These are phyloP conservation scores for Fusarium protoensiforme DNA, from an alignment of 2,329 filamentous ascomycete genomes.

Conservation along the genomic window DNA sequence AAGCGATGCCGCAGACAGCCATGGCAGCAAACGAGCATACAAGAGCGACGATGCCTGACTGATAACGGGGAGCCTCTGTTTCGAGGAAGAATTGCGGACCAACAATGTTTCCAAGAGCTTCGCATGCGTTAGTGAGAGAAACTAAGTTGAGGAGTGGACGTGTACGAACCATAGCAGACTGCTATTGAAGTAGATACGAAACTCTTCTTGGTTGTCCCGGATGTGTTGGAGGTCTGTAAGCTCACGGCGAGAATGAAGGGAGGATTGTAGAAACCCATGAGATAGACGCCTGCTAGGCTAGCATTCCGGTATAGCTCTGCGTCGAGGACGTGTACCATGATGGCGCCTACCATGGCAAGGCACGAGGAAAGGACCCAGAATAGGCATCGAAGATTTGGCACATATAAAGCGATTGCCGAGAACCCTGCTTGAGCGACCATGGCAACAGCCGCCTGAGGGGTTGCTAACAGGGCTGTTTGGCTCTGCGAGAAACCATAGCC, in stretches of 20 bases:
- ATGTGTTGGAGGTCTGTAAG: constrained; percentile 44
- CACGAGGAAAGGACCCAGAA: constrained; percentile 43
- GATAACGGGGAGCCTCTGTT: constrained; percentile 42
- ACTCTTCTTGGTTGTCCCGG: constrained; percentile 46
- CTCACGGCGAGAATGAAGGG: constrained; percentile 45
- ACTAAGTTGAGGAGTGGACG: neutral
- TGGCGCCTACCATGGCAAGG: constrained; percentile 38
- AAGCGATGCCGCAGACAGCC: constrained; percentile 29
- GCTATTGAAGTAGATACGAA: constrained; percentile 45
- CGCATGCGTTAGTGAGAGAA: neutral
- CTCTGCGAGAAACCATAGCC: constrained; percentile 53
- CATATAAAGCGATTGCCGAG: constrained; percentile 39
- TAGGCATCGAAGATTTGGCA: constrained; percentile 45
- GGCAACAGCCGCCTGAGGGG: constrained; percentile 47
- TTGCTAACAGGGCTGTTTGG: constrained; percentile 45
- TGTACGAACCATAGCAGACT: constrained; percentile 38
- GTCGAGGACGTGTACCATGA: constrained; percentile 43
- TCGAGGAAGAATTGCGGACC: constrained; percentile 45
- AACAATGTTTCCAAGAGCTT: constrained; percentile 46
- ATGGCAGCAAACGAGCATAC: constrained; percentile 44
- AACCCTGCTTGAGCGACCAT: constrained; percentile 41
- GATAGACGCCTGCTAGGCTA: constrained; percentile 44
- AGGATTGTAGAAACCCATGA: constrained; percentile 50
- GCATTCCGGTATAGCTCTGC: constrained; percentile 31
- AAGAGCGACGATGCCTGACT: constrained; percentile 42